Base-by-base conservation (phyloP, 169 alveolate species). In the Amoebophrya sp. region DNA sequence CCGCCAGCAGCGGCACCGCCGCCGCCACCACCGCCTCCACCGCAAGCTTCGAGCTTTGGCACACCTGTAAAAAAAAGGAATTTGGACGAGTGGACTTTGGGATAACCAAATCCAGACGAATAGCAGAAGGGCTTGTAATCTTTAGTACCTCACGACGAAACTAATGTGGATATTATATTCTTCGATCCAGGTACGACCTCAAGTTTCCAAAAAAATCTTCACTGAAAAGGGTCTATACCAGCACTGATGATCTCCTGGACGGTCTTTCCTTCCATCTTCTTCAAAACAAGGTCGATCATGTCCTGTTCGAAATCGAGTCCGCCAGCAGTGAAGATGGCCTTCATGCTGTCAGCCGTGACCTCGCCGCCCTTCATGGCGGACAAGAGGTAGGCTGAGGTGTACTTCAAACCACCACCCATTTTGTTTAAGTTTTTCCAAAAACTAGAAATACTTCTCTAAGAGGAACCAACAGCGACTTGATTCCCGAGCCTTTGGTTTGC, bases 1-100 rank as follows among this genome's bases (percentile, higher is more conserved):
- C 65, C 65, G 65, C 65, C 65, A 18, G 65, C 65, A 47, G 65
- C 65, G 18, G 65, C 83, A 65, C 83, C 83, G 83, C 83, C 83
- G 26, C 83, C 83, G 33, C 83, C 83, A 36, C 83, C 83, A 6
- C 83, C 83, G 10, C 76, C 76, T 10, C 76, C 76, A 65, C 83
- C 83, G 83, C 83, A 65, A 65, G 83, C 83, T 36, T 65, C 83
- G 33, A 65, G 83, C 39, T 65, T 65, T 29, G 38, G 38, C 36
- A 65, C 39, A 65, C 83, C 83, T 65, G 83, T 47, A 18, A 47
- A 12, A n/a, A n/a, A n/a, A n/a, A n/a, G n/a, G n/a, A n/a, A n/a
- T n/a, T n/a, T n/a, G n/a, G n/a, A n/a, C n/a, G n/a, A n/a, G n/a
- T n/a, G n/a, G n/a, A n/a, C n/a, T n/a, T n/a, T n/a, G n/a, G n/a